Evolutionary conservation across 768 basidiomycete species (phyloP).

Genomic region (Rhodocollybia butyracea): DNA sequence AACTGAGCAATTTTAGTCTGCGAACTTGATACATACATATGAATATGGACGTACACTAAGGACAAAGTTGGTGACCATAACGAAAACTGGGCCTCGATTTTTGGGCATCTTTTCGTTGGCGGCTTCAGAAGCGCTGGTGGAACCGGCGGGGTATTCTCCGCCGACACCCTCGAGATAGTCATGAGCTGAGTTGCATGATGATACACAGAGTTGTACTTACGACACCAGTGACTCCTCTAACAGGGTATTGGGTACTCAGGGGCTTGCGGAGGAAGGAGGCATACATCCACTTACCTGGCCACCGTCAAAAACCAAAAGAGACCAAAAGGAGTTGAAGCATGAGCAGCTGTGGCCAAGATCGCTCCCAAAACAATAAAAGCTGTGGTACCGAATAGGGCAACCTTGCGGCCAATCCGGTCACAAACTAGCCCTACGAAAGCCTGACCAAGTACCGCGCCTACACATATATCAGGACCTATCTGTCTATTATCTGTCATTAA

Average conservation of each 20-base stretch:
- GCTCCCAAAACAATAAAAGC: slow-evolving; percentile 68
- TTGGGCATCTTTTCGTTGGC: slow-evolving; percentile 64
- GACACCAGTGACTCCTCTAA: slow-evolving; percentile 63
- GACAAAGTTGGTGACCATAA: slow-evolving; percentile 75
- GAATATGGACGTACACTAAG: slow-evolving; percentile 43
- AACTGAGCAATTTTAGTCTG: slow-evolving; percentile 33
- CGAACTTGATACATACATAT: neutral
- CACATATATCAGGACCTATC: too few species aligned
- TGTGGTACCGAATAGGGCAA: slow-evolving; percentile 69
- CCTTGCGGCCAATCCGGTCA: slow-evolving; percentile 71
- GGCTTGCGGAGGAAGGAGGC: neutral
- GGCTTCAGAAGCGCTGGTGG: slow-evolving; percentile 52
- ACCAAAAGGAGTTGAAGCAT: slow-evolving; percentile 53
- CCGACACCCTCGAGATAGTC: slow-evolving; percentile 53
- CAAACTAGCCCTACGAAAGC: slow-evolving; percentile 65
- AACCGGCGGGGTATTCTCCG: slow-evolving; percentile 69
- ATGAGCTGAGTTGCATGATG: neutral
- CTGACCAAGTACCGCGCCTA: slow-evolving; percentile 63
- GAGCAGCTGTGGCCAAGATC: slow-evolving; percentile 64
- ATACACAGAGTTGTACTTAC: slow-evolving; percentile 28
- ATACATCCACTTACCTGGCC: slow-evolving; percentile 37
- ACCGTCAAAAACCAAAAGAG: slow-evolving; percentile 76
- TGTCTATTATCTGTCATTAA: too few species aligned
- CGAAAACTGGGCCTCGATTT: slow-evolving; percentile 66
- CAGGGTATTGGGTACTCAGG: neutral